Percentiles rank a stretch among this genome's conserved stretches.
phyloP scores from a whole-genome alignment of 345 rosid species.

The Gossypium stocksii region DNA sequence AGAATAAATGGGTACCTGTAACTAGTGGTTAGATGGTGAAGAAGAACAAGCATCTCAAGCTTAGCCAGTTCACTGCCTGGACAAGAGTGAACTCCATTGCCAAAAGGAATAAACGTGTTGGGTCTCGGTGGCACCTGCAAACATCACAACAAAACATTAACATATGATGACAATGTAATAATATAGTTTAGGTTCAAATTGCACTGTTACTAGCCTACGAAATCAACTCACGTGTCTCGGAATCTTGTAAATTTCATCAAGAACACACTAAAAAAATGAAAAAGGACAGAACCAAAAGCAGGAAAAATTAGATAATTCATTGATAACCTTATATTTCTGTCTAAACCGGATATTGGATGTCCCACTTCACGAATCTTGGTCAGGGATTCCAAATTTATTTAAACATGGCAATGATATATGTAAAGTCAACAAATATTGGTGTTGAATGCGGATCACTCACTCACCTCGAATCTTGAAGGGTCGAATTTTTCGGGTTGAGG shows the following conservation, averaged over 20 bases:
- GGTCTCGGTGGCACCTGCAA: slow-evolving; percentile 76
- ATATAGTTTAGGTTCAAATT: background rate
- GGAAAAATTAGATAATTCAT: slow-evolving; percentile 3
- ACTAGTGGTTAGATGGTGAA: slow-evolving; percentile 76
- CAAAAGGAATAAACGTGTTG: slow-evolving; percentile 86
- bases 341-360: slow-evolving; percentile 21
- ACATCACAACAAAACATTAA: slow-evolving; percentile 23
- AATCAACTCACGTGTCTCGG: slow-evolving; percentile 41
- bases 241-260: slow-evolving; percentile 16
- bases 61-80: slow-evolving; percentile 98
- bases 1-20: slow-evolving; percentile 46
- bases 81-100: slow-evolving; percentile 89
- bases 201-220: slow-evolving; percentile 26
- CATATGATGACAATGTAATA: background rate
- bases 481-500: slow-evolving; percentile 81
- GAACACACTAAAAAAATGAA: slow-evolving; percentile 18
- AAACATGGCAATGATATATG: background rate
- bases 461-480: slow-evolving; percentile 88
- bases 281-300: slow-evolving; percentile 13
- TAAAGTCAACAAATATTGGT: background rate
- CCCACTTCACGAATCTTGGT: slow-evolving; percentile 17
- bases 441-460: background rate
- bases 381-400: background rate
- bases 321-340: slow-evolving; percentile 30
- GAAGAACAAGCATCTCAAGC: slow-evolving; percentile 85